Conservation (phyloP, 1,284 basidiomycete genomes). For the Erythrobasidium hasegawianum region DNA sequence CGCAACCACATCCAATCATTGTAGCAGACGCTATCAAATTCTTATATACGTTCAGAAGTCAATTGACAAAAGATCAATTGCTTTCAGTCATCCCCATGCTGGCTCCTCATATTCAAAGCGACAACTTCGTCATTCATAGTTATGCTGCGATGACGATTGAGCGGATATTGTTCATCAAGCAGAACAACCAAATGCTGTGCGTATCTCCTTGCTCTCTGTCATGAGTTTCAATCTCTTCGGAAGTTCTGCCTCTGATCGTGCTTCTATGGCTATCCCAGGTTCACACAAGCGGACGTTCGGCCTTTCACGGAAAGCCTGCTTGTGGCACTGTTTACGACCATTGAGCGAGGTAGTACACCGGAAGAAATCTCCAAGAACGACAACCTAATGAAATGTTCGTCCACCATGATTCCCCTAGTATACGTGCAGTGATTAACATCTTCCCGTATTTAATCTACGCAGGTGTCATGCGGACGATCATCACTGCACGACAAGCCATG, state of each 20-base stretch:
- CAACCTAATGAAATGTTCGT: slow-evolving; percentile 91
- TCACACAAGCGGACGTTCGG: slow-evolving; percentile 78
- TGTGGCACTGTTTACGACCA: slow-evolving; percentile 71
- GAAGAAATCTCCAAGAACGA: slow-evolving; percentile 98
- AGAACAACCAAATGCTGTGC: slow-evolving; percentile 64
- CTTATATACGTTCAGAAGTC: slow-evolving; percentile 89
- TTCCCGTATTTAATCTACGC: no score
- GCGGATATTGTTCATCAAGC: slow-evolving; percentile 70
- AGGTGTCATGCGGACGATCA: slow-evolving; percentile 90
- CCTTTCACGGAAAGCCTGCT: slow-evolving; percentile 74
- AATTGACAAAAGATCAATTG: slow-evolving; percentile 93
- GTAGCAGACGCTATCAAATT: slow-evolving; percentile 95
- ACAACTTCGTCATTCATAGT: slow-evolving; percentile 51
- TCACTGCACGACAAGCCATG: slow-evolving; percentile 77
- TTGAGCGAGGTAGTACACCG: slow-evolving; percentile 73
- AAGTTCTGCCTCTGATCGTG: no score
- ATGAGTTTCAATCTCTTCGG: no score
- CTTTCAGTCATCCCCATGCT: slow-evolving; percentile 84
- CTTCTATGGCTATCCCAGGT: no score
- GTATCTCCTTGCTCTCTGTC: no score
- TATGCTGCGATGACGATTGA: slow-evolving; percentile 53
- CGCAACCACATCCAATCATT: slow-evolving; percentile 70
- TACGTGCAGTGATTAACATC: not conserved
- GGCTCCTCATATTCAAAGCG: slow-evolving; percentile 66
- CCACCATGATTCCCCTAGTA: not conserved